Evolutionary conservation across 768 basidiomycete species (phyloP).

Genomic region (Hydnomerulius pinastri): DNA sequence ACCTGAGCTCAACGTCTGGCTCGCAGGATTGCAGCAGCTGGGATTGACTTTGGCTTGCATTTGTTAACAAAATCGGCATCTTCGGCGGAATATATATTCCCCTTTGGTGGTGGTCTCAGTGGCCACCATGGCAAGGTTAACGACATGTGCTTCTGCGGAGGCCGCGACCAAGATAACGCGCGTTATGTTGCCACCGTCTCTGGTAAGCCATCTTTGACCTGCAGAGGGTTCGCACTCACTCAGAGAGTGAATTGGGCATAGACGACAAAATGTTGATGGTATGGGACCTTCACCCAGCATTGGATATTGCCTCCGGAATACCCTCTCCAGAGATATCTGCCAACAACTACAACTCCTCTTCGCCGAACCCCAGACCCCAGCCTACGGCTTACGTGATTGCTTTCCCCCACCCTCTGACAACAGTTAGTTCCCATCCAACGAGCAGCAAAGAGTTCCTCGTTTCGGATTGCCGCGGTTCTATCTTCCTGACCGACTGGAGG

Average conservation of each 20-base stretch:
- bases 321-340: slow-evolving; percentile 35
- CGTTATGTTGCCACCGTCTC: slow-evolving; percentile 83
- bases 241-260: slow-evolving; percentile 25
- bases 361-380: slow-evolving; percentile 48
- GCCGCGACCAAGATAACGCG: slow-evolving; percentile 62
- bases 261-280: slow-evolving; percentile 86
- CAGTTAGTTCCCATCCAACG: slow-evolving; percentile 68
- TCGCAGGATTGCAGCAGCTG: slow-evolving; percentile 65
- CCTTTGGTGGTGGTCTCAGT: slow-evolving; percentile 78
- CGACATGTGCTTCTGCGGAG: slow-evolving; percentile 80
- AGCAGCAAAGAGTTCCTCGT: slow-evolving; percentile 81
- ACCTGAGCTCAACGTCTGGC: slow-evolving; percentile 8
- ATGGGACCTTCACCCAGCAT: slow-evolving; percentile 75
- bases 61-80: slow-evolving; percentile 59
- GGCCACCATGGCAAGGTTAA: slow-evolving; percentile 81
- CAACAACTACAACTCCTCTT: slow-evolving; percentile 30
- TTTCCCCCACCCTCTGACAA: slow-evolving; percentile 70
- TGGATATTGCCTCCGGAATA: slow-evolving; percentile 43
- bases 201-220: slow-evolving; percentile 40
- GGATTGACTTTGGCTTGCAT: slow-evolving; percentile 69
- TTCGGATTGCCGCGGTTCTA: slow-evolving; percentile 69
- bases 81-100: slow-evolving; percentile 54
- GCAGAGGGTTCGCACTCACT: slow-evolving; percentile 4
- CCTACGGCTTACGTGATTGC: slow-evolving; percentile 78
- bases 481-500: slow-evolving; percentile 84